Evolutionary conservation across 495 filamentous ascomycete species (phyloP).

Genomic region (Talaromyces wortmannii): DNA sequence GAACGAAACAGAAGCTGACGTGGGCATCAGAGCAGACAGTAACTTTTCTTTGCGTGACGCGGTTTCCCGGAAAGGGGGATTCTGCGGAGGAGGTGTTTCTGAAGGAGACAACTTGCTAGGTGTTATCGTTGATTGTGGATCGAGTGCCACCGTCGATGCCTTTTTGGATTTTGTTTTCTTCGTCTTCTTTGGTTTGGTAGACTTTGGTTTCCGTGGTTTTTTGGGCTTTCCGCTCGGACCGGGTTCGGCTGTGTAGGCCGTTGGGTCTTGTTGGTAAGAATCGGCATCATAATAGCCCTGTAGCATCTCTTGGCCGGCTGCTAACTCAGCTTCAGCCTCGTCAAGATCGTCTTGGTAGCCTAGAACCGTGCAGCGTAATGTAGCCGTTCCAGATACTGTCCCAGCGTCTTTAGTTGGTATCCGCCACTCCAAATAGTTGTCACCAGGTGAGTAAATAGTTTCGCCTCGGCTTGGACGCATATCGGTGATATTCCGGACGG

Average conservation of each 20-base stretch:
- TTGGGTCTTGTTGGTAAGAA: conserved; percentile 36
- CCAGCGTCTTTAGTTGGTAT: conserved; percentile 64
- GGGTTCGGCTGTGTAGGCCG: conserved; percentile 4
- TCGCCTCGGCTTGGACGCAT: conserved; percentile 81
- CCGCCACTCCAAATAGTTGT: conserved; percentile 72
- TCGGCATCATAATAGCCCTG: conserved; percentile 53
- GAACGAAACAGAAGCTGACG: conserved; percentile 80
- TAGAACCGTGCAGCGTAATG: conserved; percentile 72
- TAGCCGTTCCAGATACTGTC: conserved; percentile 57
- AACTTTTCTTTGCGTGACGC: conserved; percentile 46
- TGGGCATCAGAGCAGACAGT: conserved; percentile 86
- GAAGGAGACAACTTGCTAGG: conserved; percentile 21
- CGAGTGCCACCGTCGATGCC: conserved; percentile 9
- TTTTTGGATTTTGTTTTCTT: conserved; percentile 34
- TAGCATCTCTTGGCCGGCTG: conserved; percentile 33
- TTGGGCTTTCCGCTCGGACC: neutral
- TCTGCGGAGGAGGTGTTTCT: conserved; percentile 9
- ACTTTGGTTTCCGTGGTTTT: conserved; percentile 20
- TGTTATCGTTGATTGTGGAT: conserved; percentile 6
- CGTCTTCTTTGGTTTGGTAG: conserved; percentile 32
- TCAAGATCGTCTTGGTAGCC: conserved; percentile 59
- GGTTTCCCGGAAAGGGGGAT: neutral
- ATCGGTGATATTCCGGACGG: conserved; percentile 81
- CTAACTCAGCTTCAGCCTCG: conserved; percentile 41
- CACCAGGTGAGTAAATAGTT: conserved; percentile 68